Evolutionary conservation across 495 filamentous ascomycete species (phyloP), one percentile per base, ranked within the genome.

Genomic region (Amphirosellinia nigrospora): DNA sequence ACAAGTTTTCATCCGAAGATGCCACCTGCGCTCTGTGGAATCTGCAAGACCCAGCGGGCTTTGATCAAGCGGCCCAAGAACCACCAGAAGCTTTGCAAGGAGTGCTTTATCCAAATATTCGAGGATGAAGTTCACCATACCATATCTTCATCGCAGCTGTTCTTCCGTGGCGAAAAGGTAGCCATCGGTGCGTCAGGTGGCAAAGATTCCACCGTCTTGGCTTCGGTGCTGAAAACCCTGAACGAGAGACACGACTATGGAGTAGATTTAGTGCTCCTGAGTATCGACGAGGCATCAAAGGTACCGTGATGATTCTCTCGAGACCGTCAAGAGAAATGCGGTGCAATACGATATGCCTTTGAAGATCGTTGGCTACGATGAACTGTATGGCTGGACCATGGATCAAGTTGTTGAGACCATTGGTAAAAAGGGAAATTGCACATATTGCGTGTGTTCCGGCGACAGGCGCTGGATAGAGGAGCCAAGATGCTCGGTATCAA

Each of bases 321-420:
- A 98, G 79, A 97, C 96, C 0, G 96, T 99, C 62, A 97, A 97
- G 86, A 84, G 94, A 71, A 98, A 99, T 76, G 91, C 94, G 2
- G 75, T 86, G 15, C 94, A 98, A 78, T 97, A 97, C 78, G 87
- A 90, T 15, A 95, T 99, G 92, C 88, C 92, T 2, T 83, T 99
- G 39, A 91, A 91, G 73, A 96, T 99, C 56, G 88, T 99, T 32
- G 92, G 95, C 52, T 99, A 99, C 78, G 90, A 89, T 45, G 95
- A 98, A 78, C 85, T 99, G 5, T 99, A 98, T 78, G 96, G 96
- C 3, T 99, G 96, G 96, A 98, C 94, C 11, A 99, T 99, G 96
- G 96, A 99, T 79, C 92, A 98, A 73, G 96, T 99, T 15, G 96
- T 99, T 3, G 90, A 91, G 74, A 92, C 96, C 67, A 92, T 98